Evolutionary conservation across 768 basidiomycete species (phyloP).

Genomic region (Trametes sanguinea): DNA sequence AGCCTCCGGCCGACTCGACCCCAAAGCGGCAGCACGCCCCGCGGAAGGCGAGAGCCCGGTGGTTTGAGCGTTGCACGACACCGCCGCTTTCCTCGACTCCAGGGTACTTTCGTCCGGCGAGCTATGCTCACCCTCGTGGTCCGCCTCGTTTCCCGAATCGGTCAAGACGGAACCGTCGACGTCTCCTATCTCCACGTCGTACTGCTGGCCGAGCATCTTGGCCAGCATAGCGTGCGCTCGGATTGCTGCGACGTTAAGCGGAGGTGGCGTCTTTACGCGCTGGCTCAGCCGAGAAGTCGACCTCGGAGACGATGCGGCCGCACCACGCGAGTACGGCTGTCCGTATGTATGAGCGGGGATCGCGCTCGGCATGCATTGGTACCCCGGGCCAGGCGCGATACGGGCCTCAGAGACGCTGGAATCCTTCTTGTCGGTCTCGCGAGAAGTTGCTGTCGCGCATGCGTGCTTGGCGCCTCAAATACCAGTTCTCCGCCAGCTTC

Average conservation of each 20-base stretch:
- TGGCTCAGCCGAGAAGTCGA: slow-evolving; percentile 12
- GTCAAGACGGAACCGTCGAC: background rate
- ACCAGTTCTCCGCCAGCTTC: background rate
- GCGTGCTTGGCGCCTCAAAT: slow-evolving; percentile 8
- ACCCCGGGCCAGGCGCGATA: background rate
- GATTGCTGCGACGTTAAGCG: slow-evolving; percentile 10
- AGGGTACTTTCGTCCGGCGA: background rate
- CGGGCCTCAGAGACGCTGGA: background rate
- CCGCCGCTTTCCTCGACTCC: too few species aligned
- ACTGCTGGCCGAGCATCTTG: background rate
- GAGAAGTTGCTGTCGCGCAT: slow-evolving; percentile 16
- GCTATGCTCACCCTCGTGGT: slow-evolving; percentile 3
- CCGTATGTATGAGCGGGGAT: too few species aligned
- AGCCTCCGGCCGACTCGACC: background rate
- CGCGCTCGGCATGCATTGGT: background rate
- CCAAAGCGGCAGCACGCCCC: background rate
- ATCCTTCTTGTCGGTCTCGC: slow-evolving; percentile 9
- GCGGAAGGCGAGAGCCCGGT: background rate
- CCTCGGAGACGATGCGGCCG: background rate
- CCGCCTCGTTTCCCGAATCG: slow-evolving; percentile 16
- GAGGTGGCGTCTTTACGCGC: slow-evolving; percentile 12
- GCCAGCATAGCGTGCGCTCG: background rate
- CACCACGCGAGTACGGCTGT: background rate
- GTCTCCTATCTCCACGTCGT: slow-evolving; percentile 9
- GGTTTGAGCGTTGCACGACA: too few species aligned